Base-by-base conservation (phyloP, 257 asterid genomes). In the Jacaranda copaia region DNA sequence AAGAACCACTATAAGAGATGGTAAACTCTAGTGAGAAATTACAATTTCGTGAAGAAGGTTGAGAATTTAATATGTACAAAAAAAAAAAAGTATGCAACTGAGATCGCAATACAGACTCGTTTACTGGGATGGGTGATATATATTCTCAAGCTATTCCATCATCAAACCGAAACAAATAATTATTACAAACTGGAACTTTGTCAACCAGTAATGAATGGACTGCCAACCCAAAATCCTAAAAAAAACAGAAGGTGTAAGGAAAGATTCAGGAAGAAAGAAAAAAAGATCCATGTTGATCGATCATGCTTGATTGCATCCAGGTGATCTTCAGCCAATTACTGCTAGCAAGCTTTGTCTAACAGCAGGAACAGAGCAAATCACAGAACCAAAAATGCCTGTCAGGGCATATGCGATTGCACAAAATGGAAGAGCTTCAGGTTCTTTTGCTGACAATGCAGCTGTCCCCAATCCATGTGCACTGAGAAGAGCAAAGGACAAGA, bases 391-490 rank as follows among this genome's bases (percentile, higher is more conserved):
- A 72, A 95, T 93, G 71, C 99, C 99, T 3, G 98, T 93, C n/a
- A 95, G 87, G 45, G 93, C 98, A 83, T 95, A 95, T 79, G 98
- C 97, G 74, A 95, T 95, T 12, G 99, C 99, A 57, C 99, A 95
- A 58, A 95, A 95, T 14, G 99, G 97, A 76, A 95, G 99, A 64
- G 99, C 99, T 88, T 93, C 99, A 0, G 99, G 99, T 84, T 95
- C 98, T 84, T 93, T 95, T 0, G 99, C 99, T 43, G 99, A 95
- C 68, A 95, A 80, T 70, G 98, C 99, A 72, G 99, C 99, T 13
- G 99, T 95, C 83, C 99, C 98, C 74, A 95, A 79, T 57, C 99
- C 99, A 63, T 95, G 99, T 5, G 99, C 99, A 80, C 99, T 95
- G 88, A 35, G 20, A 74, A 67, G 18, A 46, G 8, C 32, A 53